Percentiles rank a stretch among this genome's conserved stretches.
Evolutionary conservation across 2,329 filamentous ascomycete species (phyloP).

Genomic region (Cladosporium austrohemisphaericum): DNA sequence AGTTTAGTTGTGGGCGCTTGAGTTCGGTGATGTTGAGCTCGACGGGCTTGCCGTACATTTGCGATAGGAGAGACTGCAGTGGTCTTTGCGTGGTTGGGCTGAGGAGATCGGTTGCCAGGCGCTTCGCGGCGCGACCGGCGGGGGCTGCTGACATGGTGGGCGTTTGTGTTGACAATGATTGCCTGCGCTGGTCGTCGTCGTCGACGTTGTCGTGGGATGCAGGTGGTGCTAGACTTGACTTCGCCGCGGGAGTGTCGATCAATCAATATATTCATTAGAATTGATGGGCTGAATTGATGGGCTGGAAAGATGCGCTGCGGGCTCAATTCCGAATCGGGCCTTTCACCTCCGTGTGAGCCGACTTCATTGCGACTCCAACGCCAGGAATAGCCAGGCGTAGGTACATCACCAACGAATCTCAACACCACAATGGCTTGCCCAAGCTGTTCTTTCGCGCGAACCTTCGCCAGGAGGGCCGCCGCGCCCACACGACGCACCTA

Average conservation of each 20-base stretch:
- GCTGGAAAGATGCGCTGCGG: neutral
- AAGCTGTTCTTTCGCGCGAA: conserved; percentile 12
- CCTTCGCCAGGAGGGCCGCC: conserved; percentile 8
- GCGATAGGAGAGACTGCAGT: conserved; percentile 23
- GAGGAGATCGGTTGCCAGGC: conserved; percentile 16
- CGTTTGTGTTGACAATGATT: conserved; percentile 7
- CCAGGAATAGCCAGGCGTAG: no score
- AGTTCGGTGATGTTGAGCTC: conserved; percentile 28
- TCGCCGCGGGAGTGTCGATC: conserved; percentile 10
- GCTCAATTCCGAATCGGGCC: neutral
- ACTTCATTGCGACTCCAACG: conserved; percentile 1
- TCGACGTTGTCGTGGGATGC: neutral
- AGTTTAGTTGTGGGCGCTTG: conserved; percentile 28
- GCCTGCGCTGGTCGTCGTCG: conserved; percentile 5
- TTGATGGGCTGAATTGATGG: conserved; percentile 5
- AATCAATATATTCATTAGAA: conserved; percentile 1
- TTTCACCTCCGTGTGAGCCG: neutral
- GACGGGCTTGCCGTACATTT: conserved; percentile 30
- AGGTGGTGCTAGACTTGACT: neutral
- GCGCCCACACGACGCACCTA: neutral
- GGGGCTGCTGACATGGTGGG: conserved; percentile 7
- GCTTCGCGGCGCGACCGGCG: conserved; percentile 10
- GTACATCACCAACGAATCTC: no score
- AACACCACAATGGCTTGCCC: conserved; percentile 14
- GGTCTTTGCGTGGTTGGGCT: conserved; percentile 18